A percentile compares a stretch with the other conserved stretches of the same genome.
These are phyloP conservation scores for Cornus kousa DNA, from an alignment of 148 eudicot species.

Conservation along the genomic window DNA sequence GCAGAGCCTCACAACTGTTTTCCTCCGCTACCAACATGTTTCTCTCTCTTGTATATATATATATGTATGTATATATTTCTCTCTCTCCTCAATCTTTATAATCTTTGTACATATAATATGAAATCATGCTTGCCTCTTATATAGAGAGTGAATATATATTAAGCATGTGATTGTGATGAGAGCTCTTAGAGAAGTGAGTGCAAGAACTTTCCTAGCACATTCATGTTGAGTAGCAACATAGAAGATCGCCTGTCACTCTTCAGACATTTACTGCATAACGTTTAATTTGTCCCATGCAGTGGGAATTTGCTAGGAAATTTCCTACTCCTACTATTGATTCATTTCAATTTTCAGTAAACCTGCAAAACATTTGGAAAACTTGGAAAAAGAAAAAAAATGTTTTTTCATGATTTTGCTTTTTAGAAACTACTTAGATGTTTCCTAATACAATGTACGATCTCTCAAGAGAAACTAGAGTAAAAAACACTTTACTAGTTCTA, in stretches of 20 bases:
- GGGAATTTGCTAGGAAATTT: background rate
- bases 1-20: conserved; percentile 23
- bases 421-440: conserved; percentile 17
- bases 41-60: too few relatives aligned
- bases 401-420: background rate
- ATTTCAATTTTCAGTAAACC: too few relatives aligned
- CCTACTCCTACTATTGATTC: background rate
- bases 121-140: background rate
- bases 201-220: conserved; percentile 32
- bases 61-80: background rate
- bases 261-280: too few relatives aligned
- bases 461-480: too few relatives aligned
- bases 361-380: too few relatives aligned
- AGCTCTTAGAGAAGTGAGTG: background rate
- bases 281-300: background rate
- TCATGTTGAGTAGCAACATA: background rate
- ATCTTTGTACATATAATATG: background rate
- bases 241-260: too few relatives aligned
- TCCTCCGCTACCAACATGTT: conserved; percentile 15
- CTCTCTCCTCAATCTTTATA: background rate
- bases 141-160: conserved; percentile 12
- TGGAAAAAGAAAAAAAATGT: too few relatives aligned
- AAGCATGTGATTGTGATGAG: background rate
- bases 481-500: too few relatives aligned
- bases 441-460: background rate